Evolutionary conservation across 108 stramenopile species (phyloP).

Genomic region (Discostella stelligeroides): DNA sequence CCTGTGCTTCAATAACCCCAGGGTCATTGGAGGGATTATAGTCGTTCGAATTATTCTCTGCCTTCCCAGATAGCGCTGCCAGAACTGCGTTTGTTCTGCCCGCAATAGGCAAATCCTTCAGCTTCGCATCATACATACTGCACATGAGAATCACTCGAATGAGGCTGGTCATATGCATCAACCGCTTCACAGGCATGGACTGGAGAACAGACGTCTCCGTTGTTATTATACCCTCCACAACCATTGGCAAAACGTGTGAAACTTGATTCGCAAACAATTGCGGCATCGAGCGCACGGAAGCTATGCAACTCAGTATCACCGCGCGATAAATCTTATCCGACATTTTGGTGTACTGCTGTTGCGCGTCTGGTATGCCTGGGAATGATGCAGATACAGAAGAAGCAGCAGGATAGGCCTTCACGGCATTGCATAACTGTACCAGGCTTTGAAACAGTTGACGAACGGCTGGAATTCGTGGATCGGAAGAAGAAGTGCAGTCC

Average conservation of each 20-base stretch:
- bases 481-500: neutral
- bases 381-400: no score
- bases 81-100: slow-evolving; percentile 20
- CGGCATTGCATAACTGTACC: no score
- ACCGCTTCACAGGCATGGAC: slow-evolving; percentile 39
- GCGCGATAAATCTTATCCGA: slow-evolving; percentile 35
- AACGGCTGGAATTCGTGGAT: neutral
- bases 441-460: neutral
- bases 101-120: neutral
- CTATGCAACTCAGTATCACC: slow-evolving; percentile 15
- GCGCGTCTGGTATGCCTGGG: no score
- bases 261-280: slow-evolving; percentile 29
- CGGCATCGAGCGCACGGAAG: slow-evolving; percentile 12
- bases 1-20: slow-evolving; percentile 11
- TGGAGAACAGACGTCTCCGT: slow-evolving; percentile 13
- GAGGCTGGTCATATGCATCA: slow-evolving; percentile 28
- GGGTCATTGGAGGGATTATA: slow-evolving; percentile 13
- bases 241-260: slow-evolving; percentile 6
- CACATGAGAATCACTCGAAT: slow-evolving; percentile 20
- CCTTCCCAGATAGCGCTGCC: slow-evolving; percentile 17
- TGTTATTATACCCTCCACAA: slow-evolving; percentile 25
- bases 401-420: no score
- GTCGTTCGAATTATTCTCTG: neutral
- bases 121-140: slow-evolving; percentile 19
- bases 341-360: slow-evolving; percentile 6